phyloP scores from a whole-genome alignment of 108 stramenopile genomes.

The Parietichytrium sp. region DNA sequence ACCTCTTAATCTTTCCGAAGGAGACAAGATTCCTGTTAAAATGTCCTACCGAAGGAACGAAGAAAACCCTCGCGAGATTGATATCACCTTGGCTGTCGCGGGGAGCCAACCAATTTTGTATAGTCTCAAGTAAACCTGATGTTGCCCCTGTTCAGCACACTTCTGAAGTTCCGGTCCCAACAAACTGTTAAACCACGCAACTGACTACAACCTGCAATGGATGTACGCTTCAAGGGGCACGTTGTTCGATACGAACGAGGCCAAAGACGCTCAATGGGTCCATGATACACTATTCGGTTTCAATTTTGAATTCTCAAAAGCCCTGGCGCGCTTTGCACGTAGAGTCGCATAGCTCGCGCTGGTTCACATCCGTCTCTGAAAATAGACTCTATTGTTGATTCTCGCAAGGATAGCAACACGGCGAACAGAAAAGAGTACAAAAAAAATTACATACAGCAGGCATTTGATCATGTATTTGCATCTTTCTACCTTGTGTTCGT shows the following conservation, averaged over 20 bases:
- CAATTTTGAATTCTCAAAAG: neutral
- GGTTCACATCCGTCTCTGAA: neutral
- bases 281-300: neutral
- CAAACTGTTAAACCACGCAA: neutral
- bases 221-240: neutral
- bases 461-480: neutral
- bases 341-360: neutral
- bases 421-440: neutral
- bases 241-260: neutral
- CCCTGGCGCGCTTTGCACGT: neutral
- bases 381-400: neutral
- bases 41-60: conserved; percentile 38
- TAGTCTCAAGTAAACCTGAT: neutral
- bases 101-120: neutral
- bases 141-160: neutral
- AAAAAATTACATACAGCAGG: neutral
- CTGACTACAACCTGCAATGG: neutral
- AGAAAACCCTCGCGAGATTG: conserved; percentile 38
- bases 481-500: neutral
- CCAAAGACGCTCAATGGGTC: neutral
- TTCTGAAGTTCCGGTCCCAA: neutral
- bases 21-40: conserved; percentile 4
- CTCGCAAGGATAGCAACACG: neutral
- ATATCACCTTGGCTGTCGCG: conserved; percentile 21
- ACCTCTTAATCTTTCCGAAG: conserved; percentile 25